phyloP scores from a whole-genome alignment of 75 land plant genomes.

The Adiantum capillusveneris region DNA sequence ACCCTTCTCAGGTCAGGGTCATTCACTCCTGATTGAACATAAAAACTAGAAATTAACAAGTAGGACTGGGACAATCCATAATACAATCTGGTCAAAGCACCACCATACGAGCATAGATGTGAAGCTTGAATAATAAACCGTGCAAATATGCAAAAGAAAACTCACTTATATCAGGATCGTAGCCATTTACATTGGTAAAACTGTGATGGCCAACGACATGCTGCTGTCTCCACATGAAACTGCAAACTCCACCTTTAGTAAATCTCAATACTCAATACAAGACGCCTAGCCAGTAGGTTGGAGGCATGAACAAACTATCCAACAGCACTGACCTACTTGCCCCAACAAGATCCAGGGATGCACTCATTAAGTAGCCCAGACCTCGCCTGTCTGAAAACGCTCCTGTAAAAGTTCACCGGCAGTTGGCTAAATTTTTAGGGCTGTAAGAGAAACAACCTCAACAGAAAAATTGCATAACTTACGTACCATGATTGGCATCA shows the following conservation, averaged over 20 bases:
- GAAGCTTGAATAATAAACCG: too few relatives aligned
- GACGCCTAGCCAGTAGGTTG: too few relatives aligned
- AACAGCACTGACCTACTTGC: constrained; percentile 36
- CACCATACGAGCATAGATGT: too few relatives aligned
- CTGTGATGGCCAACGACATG: constrained; percentile 53
- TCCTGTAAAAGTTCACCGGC: constrained; percentile 14
- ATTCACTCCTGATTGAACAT: constrained; percentile 32
- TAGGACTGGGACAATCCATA: too few relatives aligned
- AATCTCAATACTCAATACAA: too few relatives aligned
- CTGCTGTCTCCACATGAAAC: constrained; percentile 55
- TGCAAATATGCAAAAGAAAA: background rate
- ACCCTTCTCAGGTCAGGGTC: constrained; percentile 47
- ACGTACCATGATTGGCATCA: constrained; percentile 44
- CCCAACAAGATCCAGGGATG: constrained; percentile 36
- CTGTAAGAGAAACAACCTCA: too few relatives aligned
- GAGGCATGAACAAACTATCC: too few relatives aligned
- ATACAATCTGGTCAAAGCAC: too few relatives aligned
- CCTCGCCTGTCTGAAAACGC: constrained; percentile 18
- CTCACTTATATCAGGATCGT: constrained; percentile 49
- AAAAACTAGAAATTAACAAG: constrained; percentile 7
- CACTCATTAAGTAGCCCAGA: constrained; percentile 40
- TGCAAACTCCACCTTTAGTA: too few relatives aligned
- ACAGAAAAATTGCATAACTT: too few relatives aligned
- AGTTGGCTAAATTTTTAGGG: background rate
- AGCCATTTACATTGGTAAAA: constrained; percentile 42